Conservation (phyloP, 192 early-diverging fungal genomes). For the Backusella parvicylindrica region DNA sequence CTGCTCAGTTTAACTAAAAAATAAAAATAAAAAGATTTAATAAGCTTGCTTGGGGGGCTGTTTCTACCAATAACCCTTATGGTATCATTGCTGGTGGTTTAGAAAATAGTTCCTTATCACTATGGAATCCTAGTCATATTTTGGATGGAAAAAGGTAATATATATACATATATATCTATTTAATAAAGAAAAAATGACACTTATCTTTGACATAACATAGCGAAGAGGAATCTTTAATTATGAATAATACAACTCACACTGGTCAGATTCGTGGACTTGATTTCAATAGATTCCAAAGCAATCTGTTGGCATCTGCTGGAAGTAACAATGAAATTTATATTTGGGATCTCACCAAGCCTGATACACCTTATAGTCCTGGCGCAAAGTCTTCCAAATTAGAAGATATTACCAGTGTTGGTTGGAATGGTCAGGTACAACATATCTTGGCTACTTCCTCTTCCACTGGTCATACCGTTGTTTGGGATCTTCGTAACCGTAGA, state of each 20-base stretch:
- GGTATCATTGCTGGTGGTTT: conserved; percentile 92
- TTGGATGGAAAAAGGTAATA: conserved; percentile 55
- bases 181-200: no score
- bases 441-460: conserved; percentile 91
- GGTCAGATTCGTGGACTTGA: conserved; percentile 90
- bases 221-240: conserved; percentile 56
- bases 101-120: conserved; percentile 88
- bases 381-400: conserved; percentile 80
- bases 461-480: conserved; percentile 92
- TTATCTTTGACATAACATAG: no score
- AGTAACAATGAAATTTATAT: conserved; percentile 91
- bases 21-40: conserved; percentile 68
- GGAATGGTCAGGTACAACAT: conserved; percentile 91
- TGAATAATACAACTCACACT: conserved; percentile 71
- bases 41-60: conserved; percentile 79
- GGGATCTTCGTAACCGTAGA: conserved; percentile 87
- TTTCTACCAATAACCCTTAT: conserved; percentile 42
- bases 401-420: conserved; percentile 83
- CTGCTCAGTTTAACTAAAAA: background rate
- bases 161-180: background rate
- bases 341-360: conserved; percentile 91
- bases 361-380: conserved; percentile 88
- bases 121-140: conserved; percentile 83
- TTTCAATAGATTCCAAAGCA: conserved; percentile 84
- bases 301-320: conserved; percentile 87